Evolutionary conservation across 2,329 filamentous ascomycete genomes (phyloP), one percentile per base, ranked within the genome.

Genomic region (Graphilbum sp.): DNA sequence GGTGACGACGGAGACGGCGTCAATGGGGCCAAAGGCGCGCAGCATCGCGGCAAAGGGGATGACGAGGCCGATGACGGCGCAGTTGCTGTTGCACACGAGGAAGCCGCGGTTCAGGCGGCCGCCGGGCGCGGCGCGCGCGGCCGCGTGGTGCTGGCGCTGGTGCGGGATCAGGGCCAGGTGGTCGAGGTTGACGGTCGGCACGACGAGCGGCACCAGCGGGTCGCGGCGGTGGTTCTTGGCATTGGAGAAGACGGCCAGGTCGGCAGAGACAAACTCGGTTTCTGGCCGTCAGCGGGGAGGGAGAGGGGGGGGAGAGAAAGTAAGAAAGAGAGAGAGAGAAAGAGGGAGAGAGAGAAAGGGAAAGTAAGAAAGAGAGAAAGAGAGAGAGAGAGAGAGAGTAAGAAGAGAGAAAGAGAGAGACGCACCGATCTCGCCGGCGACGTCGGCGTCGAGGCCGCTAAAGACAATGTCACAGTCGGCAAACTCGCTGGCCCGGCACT

Each of bases 81-180:
- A 98, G 64, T 96, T 96, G 47, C 85, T 93, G 66, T 96, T 96
- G 71, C 88, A 96, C 43, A 95, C 85, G 29, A 96, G 64, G 64
- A 96, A 94, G 19, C 90, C 90, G 60, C 82, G 86, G 45, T 79
- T 65, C 33, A 94, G 67, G 27, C 64, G 63, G 13, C 31, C 24
- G 17, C 24, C 32, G 13, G 43, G 20, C 1, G 34, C 32, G 13
- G 36, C 34, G 10, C 29, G 12, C 10, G 40, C 45, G 6, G 43
- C 44, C 21, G 65, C 64, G 56, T 81, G 73, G 32, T 80, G 68
- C 53, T 74, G 67, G 45, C 83, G 72, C 63, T 96, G 88, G 59
- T 92, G 78, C n/a, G 81, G 79, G 54, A 96, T 88, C 44, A 95
- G 69, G 53, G 80, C 73, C 50, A 95, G 72, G 60, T 96, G 88